Percentiles rank a stretch among this genome's conserved stretches.
Conservation (phyloP, 1,139 yeast genomes). For the Kodamaea suecica region DNA sequence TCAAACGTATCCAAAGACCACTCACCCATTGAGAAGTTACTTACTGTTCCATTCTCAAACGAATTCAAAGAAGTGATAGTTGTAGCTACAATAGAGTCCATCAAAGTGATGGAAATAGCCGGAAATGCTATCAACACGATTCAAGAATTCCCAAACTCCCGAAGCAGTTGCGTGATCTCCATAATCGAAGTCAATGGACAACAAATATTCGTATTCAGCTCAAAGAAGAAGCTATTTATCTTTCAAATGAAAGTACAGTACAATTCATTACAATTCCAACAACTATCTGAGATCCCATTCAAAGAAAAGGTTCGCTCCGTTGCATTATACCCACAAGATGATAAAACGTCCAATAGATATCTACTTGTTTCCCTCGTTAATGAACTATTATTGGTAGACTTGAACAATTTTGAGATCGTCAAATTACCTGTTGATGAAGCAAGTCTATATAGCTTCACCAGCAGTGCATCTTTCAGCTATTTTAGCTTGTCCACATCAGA, state of each 20-base stretch:
- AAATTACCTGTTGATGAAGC: slow-evolving; percentile 16
- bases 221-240: slow-evolving; percentile 30
- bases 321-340: slow-evolving; percentile 8
- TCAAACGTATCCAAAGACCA: slow-evolving; percentile 23
- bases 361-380: slow-evolving; percentile 26
- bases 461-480: slow-evolving; percentile 21
- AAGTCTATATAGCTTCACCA: slow-evolving; percentile 15
- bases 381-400: slow-evolving; percentile 30
- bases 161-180: slow-evolving; percentile 2
- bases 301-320: slow-evolving; percentile 32
- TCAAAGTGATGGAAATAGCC: slow-evolving; percentile 33
- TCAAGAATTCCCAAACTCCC: slow-evolving; percentile 28
- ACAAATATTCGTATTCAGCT: slow-evolving; percentile 27
- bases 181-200: slow-evolving; percentile 16
- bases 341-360: slow-evolving; percentile 9
- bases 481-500: slow-evolving; percentile 22
- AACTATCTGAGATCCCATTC: slow-evolving; percentile 24
- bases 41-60: slow-evolving; percentile 17
- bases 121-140: slow-evolving; percentile 36
- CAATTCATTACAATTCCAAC: slow-evolving; percentile 29
- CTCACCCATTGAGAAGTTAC: slow-evolving; percentile 21
- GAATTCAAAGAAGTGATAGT: slow-evolving; percentile 26
- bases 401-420: slow-evolving; percentile 18
- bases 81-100: slow-evolving; percentile 24
- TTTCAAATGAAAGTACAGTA: slow-evolving; percentile 26